Evolutionary conservation across 495 filamentous ascomycete species (phyloP), one percentile per base, ranked within the genome.

Genomic region (Penicillium canariense): DNA sequence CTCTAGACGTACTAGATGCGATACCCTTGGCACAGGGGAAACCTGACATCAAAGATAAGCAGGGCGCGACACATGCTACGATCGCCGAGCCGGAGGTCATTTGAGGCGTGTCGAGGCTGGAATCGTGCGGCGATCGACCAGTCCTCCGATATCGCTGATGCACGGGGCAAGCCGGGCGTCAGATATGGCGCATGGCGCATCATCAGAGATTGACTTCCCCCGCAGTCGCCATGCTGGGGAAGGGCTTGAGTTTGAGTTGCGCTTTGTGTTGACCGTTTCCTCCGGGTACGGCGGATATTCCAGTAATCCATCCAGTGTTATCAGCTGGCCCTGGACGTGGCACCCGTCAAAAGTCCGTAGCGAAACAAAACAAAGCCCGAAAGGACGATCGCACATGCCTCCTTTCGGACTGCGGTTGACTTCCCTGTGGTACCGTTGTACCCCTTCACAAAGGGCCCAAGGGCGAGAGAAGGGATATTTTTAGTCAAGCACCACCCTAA

Each of bases 101-200:
- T 17, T 46, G 25, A 46, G 43, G 25, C 20, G 20, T 23, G 10
- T 32, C 30, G 30, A 32, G 26, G 25, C 25, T 30, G n/a, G 5
- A 18, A 46, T 30, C n/a, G n/a, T n/a, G n/a, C n/a, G n/a, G n/a
- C n/a, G n/a, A n/a, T n/a, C 25, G 43, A 45, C 26, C 25, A 22
- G 20, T 45, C 14, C 42, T 27, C 8, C 48, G 48, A 50, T 34
- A 50, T 50, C 48, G 48, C 48, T 12, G 48, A 50, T 50, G 12
- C 35, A 15, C 17, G 5, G 26, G 25, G 10, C 22, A 27, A 1
- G 2, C 8, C 43, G 28, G 23, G 20, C 20, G 38, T 28, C 34
- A 50, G 48, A 38, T 12, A 50, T 39, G 15, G 48, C 34, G 20
- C 30, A 39, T 6, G 6, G 30, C 46, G 30, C 47, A 15, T 35